Percentiles rank a stretch among this genome's conserved stretches.
Conservation (phyloP, 148 eudicot genomes). For the Vaccinium macrocarpon region DNA sequence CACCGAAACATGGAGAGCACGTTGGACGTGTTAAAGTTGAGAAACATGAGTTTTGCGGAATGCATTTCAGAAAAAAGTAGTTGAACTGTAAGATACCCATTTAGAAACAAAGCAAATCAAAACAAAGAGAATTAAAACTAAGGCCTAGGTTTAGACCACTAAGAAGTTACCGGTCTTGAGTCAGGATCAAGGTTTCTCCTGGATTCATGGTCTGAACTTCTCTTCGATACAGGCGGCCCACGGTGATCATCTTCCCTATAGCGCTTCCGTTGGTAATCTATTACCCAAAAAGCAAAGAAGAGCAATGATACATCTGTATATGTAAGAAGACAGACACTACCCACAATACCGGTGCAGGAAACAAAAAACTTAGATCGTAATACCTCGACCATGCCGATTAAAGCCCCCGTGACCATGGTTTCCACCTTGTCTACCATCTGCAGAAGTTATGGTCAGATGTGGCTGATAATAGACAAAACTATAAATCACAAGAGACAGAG, state of each 20-base stretch:
- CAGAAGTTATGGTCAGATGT: slow-evolving; percentile 22
- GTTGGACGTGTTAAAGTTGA: neutral
- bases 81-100: neutral
- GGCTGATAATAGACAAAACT: neutral
- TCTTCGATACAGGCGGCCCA: slow-evolving; percentile 61
- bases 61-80: neutral
- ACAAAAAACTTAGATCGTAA: slow-evolving; percentile 6
- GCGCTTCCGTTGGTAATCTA: slow-evolving; percentile 77
- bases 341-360: neutral
- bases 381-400: slow-evolving; percentile 77
- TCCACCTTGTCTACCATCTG: slow-evolving; percentile 80
- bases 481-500: neutral
- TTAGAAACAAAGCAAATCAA: neutral
- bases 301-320: neutral
- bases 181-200: slow-evolving; percentile 69
- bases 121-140: neutral
- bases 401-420: slow-evolving; percentile 65
- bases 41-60: neutral
- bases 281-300: slow-evolving; percentile 9
- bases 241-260: slow-evolving; percentile 82
- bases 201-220: slow-evolving; percentile 61
- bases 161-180: slow-evolving; percentile 75
- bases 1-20: neutral
- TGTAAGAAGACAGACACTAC: neutral
- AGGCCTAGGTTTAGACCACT: neutral